Conservation (phyloP, 371 early-diverging fungal species). For the Mortierella sp. region DNA sequence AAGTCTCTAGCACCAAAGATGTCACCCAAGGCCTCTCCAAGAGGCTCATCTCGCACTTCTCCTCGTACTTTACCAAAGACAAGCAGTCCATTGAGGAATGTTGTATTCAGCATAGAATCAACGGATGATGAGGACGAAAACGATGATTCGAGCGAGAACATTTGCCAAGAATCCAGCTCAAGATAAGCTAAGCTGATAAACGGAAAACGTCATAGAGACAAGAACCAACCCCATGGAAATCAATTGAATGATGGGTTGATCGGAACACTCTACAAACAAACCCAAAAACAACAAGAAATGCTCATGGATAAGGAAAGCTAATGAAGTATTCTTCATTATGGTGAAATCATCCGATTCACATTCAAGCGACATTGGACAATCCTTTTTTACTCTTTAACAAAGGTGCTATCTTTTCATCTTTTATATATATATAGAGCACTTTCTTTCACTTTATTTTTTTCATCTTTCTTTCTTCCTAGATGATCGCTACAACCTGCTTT, state of each 20-base stretch:
- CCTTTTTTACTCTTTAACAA: not conserved
- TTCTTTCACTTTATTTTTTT: not conserved
- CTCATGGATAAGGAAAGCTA: not conserved
- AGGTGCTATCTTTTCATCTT: not conserved
- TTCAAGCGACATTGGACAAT: not conserved
- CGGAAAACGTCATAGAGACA: not conserved
- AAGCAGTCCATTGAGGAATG: constrained; percentile 49
- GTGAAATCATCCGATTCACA: too few relatives aligned
- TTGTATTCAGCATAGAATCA: constrained; percentile 47
- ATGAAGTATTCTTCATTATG: not conserved
- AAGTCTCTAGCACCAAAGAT: constrained; percentile 26
- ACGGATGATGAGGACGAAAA: constrained; percentile 32
- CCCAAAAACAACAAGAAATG: not conserved
- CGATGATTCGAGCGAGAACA: constrained; percentile 7
- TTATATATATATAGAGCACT: not conserved
- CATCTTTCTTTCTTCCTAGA: not conserved
- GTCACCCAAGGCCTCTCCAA: constrained; percentile 18
- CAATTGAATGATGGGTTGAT: not conserved
- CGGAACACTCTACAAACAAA: not conserved
- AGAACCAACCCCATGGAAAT: too few relatives aligned
- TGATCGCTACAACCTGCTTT: not conserved
- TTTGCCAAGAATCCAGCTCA: constrained; percentile 4
- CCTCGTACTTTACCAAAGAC: constrained; percentile 46
- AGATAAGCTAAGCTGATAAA: not conserved
- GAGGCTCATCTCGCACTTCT: constrained; percentile 27